These are phyloP conservation scores for Capsicum rhomboideum DNA, from an alignment of 257 asterid species.

Conservation along the genomic window DNA sequence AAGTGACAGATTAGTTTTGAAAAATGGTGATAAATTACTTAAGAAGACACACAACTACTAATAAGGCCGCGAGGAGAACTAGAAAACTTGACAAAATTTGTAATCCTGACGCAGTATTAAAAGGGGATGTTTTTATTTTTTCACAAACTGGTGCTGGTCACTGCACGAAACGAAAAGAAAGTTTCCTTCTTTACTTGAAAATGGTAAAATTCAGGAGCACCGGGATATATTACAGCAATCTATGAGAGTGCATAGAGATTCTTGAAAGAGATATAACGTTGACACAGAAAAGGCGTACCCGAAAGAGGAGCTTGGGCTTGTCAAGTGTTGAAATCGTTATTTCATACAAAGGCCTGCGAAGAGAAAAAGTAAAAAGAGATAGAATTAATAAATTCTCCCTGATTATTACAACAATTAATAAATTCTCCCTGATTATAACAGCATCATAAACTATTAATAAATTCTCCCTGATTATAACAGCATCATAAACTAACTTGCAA, in stretches of 20 bases:
- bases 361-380: neutral
- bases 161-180: neutral
- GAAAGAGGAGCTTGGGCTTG: slow-evolving; percentile 83
- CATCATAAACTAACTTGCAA: neutral
- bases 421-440: neutral
- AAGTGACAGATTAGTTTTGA: neutral
- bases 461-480: neutral
- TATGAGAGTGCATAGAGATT: neutral
- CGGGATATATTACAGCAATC: neutral
- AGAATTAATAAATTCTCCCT: neutral
- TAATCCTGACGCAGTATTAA: neutral
- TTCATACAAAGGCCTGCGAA: slow-evolving; percentile 64
- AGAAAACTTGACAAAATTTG: neutral
- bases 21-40: neutral
- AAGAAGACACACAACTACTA: neutral
- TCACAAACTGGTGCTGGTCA: neutral
- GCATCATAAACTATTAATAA: neutral
- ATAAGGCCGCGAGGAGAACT: neutral
- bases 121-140: neutral
- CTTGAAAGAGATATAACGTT: neutral
- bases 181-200: neutral
- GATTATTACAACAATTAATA: too few relatives aligned
- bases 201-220: neutral
- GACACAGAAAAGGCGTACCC: slow-evolving; percentile 28
- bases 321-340: slow-evolving; percentile 75